Conservation (phyloP, 2,329 filamentous ascomycete genomes). For the Immersiporthe knoxdaviesiana region DNA sequence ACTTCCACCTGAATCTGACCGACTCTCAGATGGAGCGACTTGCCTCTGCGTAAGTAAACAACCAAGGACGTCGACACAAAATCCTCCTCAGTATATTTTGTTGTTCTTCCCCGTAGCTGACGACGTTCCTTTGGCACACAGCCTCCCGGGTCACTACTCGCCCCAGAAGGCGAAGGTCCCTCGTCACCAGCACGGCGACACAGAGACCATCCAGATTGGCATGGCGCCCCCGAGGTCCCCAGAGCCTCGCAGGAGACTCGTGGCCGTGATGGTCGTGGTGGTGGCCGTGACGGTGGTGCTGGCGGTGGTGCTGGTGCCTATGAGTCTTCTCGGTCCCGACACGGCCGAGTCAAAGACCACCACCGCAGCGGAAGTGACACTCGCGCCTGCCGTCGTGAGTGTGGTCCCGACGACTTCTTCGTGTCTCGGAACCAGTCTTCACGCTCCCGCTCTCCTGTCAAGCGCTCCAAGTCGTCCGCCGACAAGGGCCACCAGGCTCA, state of each 20-base stretch:
- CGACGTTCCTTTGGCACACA: conserved; percentile 14
- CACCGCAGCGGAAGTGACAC: conserved; percentile 3
- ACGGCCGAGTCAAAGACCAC: background rate
- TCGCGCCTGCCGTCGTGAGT: conserved; percentile 1
- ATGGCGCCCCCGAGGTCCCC: conserved; percentile 8
- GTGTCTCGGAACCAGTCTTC: conserved; percentile 20
- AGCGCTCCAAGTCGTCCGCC: conserved; percentile 30
- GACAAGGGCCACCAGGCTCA: conserved; percentile 17
- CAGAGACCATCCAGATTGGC: conserved; percentile 21
- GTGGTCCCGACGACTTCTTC: conserved; percentile 4
- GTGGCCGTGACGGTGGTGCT: no score
- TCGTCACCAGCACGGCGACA: conserved; percentile 12
- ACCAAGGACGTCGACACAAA: background rate
- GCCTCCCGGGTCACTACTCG: conserved; percentile 25
- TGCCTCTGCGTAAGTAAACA: conserved; percentile 46
- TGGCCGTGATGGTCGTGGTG: no score
- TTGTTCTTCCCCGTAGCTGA: background rate
- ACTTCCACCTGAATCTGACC: conserved; percentile 53
- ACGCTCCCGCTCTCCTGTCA: conserved; percentile 34
- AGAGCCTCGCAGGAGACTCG: conserved; percentile 4
- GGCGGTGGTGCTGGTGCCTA: background rate
- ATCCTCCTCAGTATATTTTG: background rate
- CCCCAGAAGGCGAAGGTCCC: conserved; percentile 18
- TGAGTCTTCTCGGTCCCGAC: conserved; percentile 14
- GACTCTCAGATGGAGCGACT: conserved; percentile 53